phyloP scores from a whole-genome alignment of 306 rosid species.

The Sechiopsis laciniata region DNA sequence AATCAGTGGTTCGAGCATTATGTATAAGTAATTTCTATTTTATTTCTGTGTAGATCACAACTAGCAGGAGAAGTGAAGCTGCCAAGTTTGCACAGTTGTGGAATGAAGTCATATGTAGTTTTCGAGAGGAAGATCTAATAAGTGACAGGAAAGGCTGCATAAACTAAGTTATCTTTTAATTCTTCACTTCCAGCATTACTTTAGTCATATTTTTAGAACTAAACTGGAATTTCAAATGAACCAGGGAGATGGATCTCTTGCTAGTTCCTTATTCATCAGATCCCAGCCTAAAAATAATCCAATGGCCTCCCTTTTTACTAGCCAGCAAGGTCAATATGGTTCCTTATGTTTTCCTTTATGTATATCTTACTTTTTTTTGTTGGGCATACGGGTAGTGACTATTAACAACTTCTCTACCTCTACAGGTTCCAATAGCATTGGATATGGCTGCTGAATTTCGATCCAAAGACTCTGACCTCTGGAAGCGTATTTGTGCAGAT shows the following conservation, averaged over 20 bases:
- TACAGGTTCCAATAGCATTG: conserved; percentile 84
- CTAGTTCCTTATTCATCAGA: conserved; percentile 93
- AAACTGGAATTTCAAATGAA: conserved; percentile 34
- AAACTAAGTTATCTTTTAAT: conserved; percentile 27
- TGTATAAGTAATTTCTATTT: conserved; percentile 25
- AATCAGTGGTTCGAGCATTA: conserved; percentile 12
- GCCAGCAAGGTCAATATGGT: conserved; percentile 76
- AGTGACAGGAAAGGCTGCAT: conserved; percentile 68
- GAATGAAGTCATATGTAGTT: conserved; percentile 95
- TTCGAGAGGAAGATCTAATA: conserved; percentile 91
- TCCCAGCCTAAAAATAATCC: conserved; percentile 76
- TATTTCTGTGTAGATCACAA: conserved; percentile 46
- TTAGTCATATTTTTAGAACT: conserved; percentile 24
- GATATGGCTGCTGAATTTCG: conserved; percentile 94
- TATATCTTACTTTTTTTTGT: conserved; percentile 18
- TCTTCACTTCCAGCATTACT: conserved; percentile 26
- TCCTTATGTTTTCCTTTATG: conserved; percentile 21
- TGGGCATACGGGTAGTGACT: conserved; percentile 23
- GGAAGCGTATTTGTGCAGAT: conserved; percentile 85
- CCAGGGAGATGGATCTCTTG: conserved; percentile 95
- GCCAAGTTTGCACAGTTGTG: conserved; percentile 95
- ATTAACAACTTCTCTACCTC: conserved; percentile 29
- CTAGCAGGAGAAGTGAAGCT: conserved; percentile 93
- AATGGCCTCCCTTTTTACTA: conserved; percentile 97
- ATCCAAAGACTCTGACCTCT: conserved; percentile 78